These are phyloP conservation scores for Chalciporus sp. DNA, from an alignment of 1,284 basidiomycete genomes.

Conservation along the genomic window DNA sequence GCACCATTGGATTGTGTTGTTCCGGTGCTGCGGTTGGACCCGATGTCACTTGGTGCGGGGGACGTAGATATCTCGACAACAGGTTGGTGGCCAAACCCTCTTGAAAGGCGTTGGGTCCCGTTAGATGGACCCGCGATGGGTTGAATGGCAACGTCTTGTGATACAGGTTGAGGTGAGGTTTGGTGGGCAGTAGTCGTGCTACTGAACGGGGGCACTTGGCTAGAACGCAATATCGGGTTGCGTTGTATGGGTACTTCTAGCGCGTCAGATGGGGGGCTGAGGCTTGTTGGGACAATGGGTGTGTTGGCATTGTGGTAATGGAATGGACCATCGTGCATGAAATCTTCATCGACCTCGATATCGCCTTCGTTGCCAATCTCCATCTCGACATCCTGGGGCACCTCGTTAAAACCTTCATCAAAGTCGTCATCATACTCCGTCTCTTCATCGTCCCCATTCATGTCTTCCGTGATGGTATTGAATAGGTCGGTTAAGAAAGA, in stretches of 20 bases:
- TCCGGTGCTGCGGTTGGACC: slow-evolving; percentile 55
- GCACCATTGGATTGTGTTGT: slow-evolving; percentile 59
- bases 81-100: slow-evolving; percentile 58
- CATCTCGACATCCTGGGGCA: slow-evolving; percentile 54
- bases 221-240: slow-evolving; percentile 29
- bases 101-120: slow-evolving; percentile 34
- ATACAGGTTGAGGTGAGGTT: slow-evolving; percentile 4
- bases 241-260: slow-evolving; percentile 37
- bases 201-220: slow-evolving; percentile 14
- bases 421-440: slow-evolving; percentile 75
- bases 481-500: slow-evolving; percentile 75
- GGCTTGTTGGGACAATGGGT: slow-evolving; percentile 27
- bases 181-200: slow-evolving; percentile 6
- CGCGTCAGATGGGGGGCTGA: slow-evolving; percentile 18
- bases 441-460: slow-evolving; percentile 65
- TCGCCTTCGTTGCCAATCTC: slow-evolving; percentile 47
- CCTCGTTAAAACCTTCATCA: slow-evolving; percentile 51
- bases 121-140: slow-evolving; percentile 15
- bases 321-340: slow-evolving; percentile 34
- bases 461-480: slow-evolving; percentile 68
- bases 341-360: slow-evolving; percentile 43
- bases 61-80: slow-evolving; percentile 63
- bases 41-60: slow-evolving; percentile 58
- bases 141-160: slow-evolving; percentile 23
- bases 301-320: slow-evolving; percentile 24